Evolutionary conservation across 192 early-diverging fungal species (phyloP).

Genomic region (Gaertneriomyces semiglobifer): DNA sequence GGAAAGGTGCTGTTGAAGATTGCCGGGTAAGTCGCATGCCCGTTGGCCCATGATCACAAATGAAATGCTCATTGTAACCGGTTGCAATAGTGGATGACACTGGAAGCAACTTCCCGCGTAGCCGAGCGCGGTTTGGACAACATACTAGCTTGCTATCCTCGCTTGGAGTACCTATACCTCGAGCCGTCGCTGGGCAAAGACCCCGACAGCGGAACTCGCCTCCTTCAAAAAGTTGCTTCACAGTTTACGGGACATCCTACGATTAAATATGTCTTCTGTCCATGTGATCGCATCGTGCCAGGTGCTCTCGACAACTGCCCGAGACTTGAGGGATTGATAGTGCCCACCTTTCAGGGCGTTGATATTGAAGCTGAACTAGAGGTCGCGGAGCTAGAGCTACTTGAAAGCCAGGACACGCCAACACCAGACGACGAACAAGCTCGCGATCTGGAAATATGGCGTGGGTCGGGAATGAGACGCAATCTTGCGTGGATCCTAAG

Average conservation of each 20-base stretch:
- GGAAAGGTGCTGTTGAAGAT: slow-evolving; percentile 2
- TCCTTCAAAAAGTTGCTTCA: not conserved
- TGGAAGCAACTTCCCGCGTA: not conserved
- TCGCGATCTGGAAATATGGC: slow-evolving; percentile 7
- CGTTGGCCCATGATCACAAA: not conserved
- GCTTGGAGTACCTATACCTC: not conserved
- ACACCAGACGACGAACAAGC: not conserved
- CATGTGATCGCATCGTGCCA: slow-evolving; percentile 1
- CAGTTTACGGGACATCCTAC: slow-evolving; percentile 3
- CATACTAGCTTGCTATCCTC: slow-evolving; percentile 2
- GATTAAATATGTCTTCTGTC: not conserved
- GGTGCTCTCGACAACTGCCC: not conserved
- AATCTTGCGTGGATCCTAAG: slow-evolving; percentile 1
- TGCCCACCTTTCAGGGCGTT: not conserved
- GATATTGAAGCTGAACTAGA: not conserved
- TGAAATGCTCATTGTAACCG: not conserved
- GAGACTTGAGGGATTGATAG: not conserved
- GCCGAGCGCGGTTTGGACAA: not conserved
- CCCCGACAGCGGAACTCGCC: not conserved
- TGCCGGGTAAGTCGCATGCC: not conserved
- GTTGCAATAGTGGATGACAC: not conserved
- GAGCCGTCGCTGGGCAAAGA: not conserved
- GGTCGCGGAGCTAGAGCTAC: not conserved
- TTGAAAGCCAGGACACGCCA: not conserved
- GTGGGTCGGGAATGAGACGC: slow-evolving; percentile 4